A percentile compares a stretch with the other conserved stretches of the same genome.
phyloP scores from a whole-genome alignment of 2,329 filamentous ascomycete species.

The Monosporascus sp. region DNA sequence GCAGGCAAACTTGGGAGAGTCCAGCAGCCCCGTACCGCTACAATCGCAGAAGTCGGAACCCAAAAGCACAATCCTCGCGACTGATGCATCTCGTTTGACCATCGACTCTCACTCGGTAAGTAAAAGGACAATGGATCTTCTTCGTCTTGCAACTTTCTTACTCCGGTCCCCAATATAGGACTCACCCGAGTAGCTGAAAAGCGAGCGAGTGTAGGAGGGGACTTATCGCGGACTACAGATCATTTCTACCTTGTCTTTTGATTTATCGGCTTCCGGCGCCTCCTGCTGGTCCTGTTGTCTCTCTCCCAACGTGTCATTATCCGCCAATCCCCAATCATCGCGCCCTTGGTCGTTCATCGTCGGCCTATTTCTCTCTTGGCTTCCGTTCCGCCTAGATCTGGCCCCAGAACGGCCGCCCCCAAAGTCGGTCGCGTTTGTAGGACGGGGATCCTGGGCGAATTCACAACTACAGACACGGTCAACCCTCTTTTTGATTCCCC shows the following conservation, averaged over 20 bases:
- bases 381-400: slow-evolving; percentile 3
- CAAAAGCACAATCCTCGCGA: no score
- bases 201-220: not conserved
- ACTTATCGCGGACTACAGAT: not conserved
- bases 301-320: not conserved
- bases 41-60: no score
- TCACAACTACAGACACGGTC: not conserved
- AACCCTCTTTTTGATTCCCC: not conserved
- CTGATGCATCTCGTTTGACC: no score
- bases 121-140: no score
- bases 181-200: no score
- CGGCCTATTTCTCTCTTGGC: not conserved
- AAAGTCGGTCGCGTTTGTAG: slow-evolving; percentile 17
- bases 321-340: not conserved
- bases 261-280: not conserved
- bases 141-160: no score
- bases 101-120: no score
- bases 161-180: no score
- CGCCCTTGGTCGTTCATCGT: not conserved
- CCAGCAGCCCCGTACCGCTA: no score
- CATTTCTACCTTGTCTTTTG: not conserved
- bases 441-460: slow-evolving; percentile 4
- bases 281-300: not conserved
- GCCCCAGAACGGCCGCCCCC: not conserved
- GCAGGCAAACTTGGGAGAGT: no score